phyloP scores from a whole-genome alignment of 192 early-diverging fungal genomes.

The Funneliformis mosseae region DNA sequence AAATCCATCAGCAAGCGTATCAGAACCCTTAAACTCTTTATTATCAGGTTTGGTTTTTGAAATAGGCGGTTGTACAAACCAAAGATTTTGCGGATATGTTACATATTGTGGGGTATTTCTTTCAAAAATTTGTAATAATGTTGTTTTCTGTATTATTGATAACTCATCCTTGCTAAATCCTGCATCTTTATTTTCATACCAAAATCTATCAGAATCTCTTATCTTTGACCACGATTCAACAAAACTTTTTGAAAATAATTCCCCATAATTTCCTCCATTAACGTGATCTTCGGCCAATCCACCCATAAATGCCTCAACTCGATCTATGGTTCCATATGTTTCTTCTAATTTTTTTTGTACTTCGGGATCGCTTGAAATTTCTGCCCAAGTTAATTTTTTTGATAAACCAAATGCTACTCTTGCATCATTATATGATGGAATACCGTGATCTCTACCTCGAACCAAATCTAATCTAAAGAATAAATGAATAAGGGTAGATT shows the following conservation, averaged over 20 bases:
- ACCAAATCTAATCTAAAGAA: background rate
- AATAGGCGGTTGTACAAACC: background rate
- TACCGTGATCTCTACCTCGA: background rate
- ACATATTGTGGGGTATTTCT: background rate
- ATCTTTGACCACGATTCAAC: conserved; percentile 13
- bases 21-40: background rate
- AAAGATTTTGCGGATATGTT: background rate
- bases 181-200: conserved; percentile 50
- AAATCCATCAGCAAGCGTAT: background rate
- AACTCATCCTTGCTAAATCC: background rate
- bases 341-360: background rate
- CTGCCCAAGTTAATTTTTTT: background rate
- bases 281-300: background rate
- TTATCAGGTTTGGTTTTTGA: background rate
- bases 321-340: conserved; percentile 13
- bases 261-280: conserved; percentile 25
- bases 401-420: background rate
- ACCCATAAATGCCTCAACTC: conserved; percentile 25
- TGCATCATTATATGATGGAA: conserved; percentile 5
- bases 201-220: conserved; percentile 55
- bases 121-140: background rate
- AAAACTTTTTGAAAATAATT: background rate
- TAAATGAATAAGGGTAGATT: background rate
- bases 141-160: background rate
- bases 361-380: background rate